phyloP scores from a whole-genome alignment of 352 stramenopile species.

The Saprolegnia parasitica region DNA sequence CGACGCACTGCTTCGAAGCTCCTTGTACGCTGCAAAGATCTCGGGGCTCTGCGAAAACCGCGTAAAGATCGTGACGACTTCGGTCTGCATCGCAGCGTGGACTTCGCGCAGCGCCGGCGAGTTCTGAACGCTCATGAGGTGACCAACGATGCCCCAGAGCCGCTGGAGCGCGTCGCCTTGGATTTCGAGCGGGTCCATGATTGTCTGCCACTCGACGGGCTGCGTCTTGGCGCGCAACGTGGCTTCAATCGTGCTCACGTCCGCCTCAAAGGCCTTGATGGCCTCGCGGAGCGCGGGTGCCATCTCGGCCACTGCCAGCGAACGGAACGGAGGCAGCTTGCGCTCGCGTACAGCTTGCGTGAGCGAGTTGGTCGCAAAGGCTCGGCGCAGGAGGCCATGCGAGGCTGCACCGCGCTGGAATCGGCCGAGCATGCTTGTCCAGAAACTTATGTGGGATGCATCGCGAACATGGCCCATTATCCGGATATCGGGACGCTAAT shows the following conservation, averaged over 20 bases:
- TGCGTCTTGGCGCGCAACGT: conserved; percentile 32
- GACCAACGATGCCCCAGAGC: conserved; percentile 93
- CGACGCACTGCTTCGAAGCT: conserved; percentile 61
- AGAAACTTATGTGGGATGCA: no score
- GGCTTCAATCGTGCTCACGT: conserved; percentile 47
- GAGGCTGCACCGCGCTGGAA: no score
- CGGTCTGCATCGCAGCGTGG: conserved; percentile 90
- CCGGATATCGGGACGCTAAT: no score
- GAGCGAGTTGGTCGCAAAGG: conserved; percentile 41
- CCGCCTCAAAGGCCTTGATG: conserved; percentile 44
- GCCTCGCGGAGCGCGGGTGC: conserved; percentile 51
- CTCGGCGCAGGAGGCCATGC: no score
- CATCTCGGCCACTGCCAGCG: conserved; percentile 55
- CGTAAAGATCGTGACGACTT: conserved; percentile 91
- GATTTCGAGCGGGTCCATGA: conserved; percentile 90
- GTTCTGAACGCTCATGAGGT: conserved; percentile 97
- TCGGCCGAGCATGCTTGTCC: no score
- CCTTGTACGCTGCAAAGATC: conserved; percentile 88
- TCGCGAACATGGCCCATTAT: no score
- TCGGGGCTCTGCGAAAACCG: conserved; percentile 89
- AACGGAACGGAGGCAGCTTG: conserved; percentile 63
- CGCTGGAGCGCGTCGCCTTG: conserved; percentile 89
- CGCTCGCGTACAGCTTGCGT: conserved; percentile 52
- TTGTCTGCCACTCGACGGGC: conserved; percentile 67
- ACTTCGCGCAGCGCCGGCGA: conserved; percentile 90